Base-by-base conservation (phyloP, 169 alveolate species). In the Eimeria mitis region DNA sequence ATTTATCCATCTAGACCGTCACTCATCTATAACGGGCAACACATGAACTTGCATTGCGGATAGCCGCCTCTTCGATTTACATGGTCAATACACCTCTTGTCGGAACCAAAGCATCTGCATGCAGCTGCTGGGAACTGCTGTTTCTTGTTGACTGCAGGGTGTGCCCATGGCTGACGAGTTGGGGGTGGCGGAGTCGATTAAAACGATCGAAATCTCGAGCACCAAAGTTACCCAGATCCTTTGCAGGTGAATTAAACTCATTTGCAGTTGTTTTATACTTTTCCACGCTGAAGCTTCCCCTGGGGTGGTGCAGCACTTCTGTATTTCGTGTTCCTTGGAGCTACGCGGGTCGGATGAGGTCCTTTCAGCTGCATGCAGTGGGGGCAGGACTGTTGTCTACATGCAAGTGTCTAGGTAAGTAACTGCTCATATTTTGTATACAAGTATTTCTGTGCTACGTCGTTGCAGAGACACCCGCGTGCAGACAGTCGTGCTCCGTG, bases 101-200 rank as follows among this genome's bases (percentile, higher is more conserved):
- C n/a, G n/a, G n/a, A n/a, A n/a, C n/a, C n/a, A n/a, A n/a, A n/a
- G n/a, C n/a, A n/a, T 65, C 5, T 65, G 75, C 40, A 65, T 52
- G 59, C n/a, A n/a, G n/a, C n/a, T n/a, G n/a, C n/a, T n/a, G n/a
- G n/a, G n/a, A n/a, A n/a, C n/a, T n/a, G n/a, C n/a, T n/a, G n/a
- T n/a, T n/a, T n/a, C n/a, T n/a, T n/a, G n/a, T n/a, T 47, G 63
- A 6, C 2, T 71, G 81, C 95, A 95, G 97, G 97, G 97, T 23
- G 97, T 94, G 56, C 99, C 99, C n/a, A 97, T 98, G 65, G 99
- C 99, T 68, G 99, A 99, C 96, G 99, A 99, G 95, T 96, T 99
- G 65, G 99, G 99, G 34, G 96, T 94, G 89, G 99, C 99, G 42
- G 98, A 98, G 73, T 98, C 99, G 83, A 98, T 99, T 5, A 97